Evolutionary conservation across 2,329 filamentous ascomycete species (phyloP), one percentile per base, ranked within the genome.

Genomic region (Paradendryphiella salina): DNA sequence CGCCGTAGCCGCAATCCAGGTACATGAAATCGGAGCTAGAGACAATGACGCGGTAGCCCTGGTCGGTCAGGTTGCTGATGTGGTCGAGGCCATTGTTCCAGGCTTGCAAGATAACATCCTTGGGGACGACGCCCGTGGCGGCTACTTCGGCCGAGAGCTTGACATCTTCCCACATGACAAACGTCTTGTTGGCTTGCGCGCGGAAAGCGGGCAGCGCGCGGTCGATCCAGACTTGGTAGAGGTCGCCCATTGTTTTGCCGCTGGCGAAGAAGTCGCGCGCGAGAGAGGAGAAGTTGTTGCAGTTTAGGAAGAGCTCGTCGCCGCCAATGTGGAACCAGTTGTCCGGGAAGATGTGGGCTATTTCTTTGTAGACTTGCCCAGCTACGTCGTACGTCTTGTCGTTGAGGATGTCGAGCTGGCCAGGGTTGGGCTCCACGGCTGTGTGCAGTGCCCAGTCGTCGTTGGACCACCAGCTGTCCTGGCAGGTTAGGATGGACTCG

Each of bases 401-500:
- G 66, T 82, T 79, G 50, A 82, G 71, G 41, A 82, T 78, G 52
- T 83, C 80, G 41, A 83, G 75, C 54, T 83, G 80, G 15, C 81
- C 81, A 0, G 81, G 81, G 59, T 80, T 82, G 1, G 81, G 81
- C 69, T 83, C 71, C 7, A 82, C 79, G 47, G 78, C 81, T 1
- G 82, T 84, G 58, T 83, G 80, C 17, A 77, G 66, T 1, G 75
- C 51, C 77, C 77, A 84, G 56, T 74, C 67, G 50, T 85, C 82
- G 63, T 84, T 84, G 31, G 79, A 82, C 82, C 82, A 85, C 82
- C 82, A 85, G 17, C 78, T 78, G 65, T 84, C 71, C 14, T 68
- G 70, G 66, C 82, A 85, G 10, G 83, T 77, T 21, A 84, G 73
- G 48, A 86, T 82, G 18, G 76, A 73, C 18, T 80, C 75, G 52